phyloP scores from a whole-genome alignment of 176 grass and related monocot species.

The Eleusine coracana region DNA sequence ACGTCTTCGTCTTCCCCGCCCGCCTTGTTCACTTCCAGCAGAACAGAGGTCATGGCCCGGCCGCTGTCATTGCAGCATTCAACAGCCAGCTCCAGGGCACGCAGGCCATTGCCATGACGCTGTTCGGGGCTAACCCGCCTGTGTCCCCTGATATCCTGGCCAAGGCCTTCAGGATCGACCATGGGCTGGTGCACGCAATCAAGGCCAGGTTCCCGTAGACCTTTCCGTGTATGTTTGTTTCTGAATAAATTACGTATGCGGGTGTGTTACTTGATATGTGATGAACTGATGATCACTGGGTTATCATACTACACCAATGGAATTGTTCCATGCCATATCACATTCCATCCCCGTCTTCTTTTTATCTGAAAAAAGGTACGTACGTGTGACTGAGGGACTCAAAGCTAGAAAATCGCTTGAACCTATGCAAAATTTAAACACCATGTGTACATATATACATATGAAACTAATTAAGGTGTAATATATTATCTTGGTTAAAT shows the following conservation, averaged over 20 bases:
- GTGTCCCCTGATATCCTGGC: slow-evolving; percentile 59
- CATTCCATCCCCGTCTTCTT: neutral
- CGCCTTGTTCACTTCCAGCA: slow-evolving; percentile 86
- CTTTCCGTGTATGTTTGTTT: neutral
- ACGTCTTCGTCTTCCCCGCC: slow-evolving; percentile 73
- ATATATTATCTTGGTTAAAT: no score
- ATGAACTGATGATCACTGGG: neutral
- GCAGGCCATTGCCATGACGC: slow-evolving; percentile 52
- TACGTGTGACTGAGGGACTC: no score
- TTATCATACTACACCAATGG: neutral
- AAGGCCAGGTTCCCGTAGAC: slow-evolving; percentile 45
- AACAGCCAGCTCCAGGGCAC: slow-evolving; percentile 87
- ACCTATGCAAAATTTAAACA: no score
- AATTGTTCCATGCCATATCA: neutral
- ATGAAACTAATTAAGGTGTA: no score
- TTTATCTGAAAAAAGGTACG: no score
- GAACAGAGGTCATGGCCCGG: slow-evolving; percentile 44
- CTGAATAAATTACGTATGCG: neutral
- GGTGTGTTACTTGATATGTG: neutral
- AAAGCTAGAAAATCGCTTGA: no score
- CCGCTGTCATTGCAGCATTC: slow-evolving; percentile 68
- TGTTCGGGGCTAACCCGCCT: slow-evolving; percentile 52
- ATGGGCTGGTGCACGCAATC: slow-evolving; percentile 43
- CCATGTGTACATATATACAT: no score
- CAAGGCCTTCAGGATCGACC: slow-evolving; percentile 63